phyloP scores from a whole-genome alignment of 169 alveolate genomes.

The Cryptosporidium bovis region DNA sequence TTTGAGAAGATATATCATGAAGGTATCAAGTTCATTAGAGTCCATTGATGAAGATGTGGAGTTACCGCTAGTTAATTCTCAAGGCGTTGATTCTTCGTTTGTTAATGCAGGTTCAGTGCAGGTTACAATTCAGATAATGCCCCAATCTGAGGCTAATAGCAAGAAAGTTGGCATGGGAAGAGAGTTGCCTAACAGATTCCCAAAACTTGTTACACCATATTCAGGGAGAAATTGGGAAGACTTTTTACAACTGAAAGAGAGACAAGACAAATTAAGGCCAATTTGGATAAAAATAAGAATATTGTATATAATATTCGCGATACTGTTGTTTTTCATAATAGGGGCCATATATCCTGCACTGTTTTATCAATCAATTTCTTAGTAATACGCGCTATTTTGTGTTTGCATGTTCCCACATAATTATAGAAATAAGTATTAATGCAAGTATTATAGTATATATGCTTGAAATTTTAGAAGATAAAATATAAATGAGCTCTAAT shows the following conservation, averaged over 20 bases:
- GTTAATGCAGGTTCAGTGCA: conserved; percentile 86
- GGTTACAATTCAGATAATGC: conserved; percentile 88
- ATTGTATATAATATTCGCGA: conserved; percentile 30
- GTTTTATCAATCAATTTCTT: conserved; percentile 43
- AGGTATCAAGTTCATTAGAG: conserved; percentile 85
- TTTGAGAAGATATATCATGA: conserved; percentile 84
- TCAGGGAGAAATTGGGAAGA: conserved; percentile 93
- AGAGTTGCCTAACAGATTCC: conserved; percentile 90
- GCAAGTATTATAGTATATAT: no score
- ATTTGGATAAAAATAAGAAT: conserved; percentile 60
- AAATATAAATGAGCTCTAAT: not conserved
- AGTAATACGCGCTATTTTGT: not conserved
- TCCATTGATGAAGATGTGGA: conserved; percentile 86
- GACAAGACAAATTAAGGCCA: conserved; percentile 48
- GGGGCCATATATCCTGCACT: conserved; percentile 74
- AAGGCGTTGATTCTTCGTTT: conserved; percentile 75
- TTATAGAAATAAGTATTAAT: no score
- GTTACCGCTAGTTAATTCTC: conserved; percentile 82
- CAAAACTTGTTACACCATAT: conserved; percentile 88
- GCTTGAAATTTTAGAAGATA: no score
- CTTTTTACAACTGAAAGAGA: conserved; percentile 74
- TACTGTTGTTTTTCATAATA: conserved; percentile 30
- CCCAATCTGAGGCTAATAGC: conserved; percentile 90
- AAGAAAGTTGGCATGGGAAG: conserved; percentile 90
- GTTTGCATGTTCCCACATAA: not conserved